phyloP scores from a whole-genome alignment of 345 rosid species.

The Citrus medica region DNA sequence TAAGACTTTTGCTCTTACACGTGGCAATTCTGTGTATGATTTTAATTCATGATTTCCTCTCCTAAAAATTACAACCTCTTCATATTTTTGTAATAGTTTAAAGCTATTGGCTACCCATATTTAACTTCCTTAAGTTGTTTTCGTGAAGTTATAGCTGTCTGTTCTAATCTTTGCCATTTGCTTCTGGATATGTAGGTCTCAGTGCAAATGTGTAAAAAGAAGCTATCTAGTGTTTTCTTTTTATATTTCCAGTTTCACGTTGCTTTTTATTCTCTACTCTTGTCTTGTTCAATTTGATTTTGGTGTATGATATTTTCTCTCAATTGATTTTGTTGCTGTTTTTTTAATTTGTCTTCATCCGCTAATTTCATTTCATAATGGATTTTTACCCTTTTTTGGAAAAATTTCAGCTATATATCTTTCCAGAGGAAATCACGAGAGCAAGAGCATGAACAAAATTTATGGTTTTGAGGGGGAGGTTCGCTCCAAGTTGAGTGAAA shows the following conservation, averaged over 20 bases:
- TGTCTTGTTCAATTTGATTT: not conserved
- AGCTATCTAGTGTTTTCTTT: not conserved
- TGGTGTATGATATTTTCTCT: not conserved
- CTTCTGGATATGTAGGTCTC: not conserved
- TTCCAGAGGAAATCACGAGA: constrained; percentile 97
- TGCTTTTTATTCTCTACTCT: not conserved
- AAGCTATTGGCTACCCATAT: not conserved
- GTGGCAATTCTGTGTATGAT: not conserved
- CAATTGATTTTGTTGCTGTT: not conserved
- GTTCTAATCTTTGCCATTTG: not conserved
- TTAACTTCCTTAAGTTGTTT: not conserved
- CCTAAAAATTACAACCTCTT: not conserved
- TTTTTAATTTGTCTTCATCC: not conserved
- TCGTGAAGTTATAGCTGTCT: not conserved
- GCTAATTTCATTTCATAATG: not conserved
- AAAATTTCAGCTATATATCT: constrained; percentile 77
- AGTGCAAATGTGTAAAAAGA: not conserved
- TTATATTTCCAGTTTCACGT: not conserved
- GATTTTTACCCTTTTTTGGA: constrained; percentile 1
- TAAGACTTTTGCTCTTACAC: not conserved
- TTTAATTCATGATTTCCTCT: not conserved
- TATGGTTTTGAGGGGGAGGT: constrained; percentile 99
- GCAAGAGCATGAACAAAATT: constrained; percentile 99
- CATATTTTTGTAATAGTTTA: not conserved
- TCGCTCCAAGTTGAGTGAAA: constrained; percentile 84